A percentile compares a stretch with the other conserved stretches of the same genome.
phyloP scores from a whole-genome alignment of 108 stramenopile genomes.

The Fistulifera pelliculosa region DNA sequence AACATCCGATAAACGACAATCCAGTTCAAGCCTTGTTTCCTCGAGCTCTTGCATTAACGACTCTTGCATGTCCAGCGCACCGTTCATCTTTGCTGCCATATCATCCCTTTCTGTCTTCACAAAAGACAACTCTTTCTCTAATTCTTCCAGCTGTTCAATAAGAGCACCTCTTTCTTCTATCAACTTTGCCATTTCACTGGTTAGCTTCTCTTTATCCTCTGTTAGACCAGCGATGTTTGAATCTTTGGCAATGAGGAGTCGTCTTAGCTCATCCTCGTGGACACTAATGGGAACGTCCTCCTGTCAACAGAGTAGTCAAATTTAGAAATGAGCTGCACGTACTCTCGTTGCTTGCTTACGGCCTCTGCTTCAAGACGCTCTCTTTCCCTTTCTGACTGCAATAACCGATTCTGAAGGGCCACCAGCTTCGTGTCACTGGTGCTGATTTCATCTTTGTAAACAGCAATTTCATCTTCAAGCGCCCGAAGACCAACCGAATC shows the following conservation, averaged over 20 bases:
- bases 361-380: background rate
- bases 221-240: too few relatives aligned
- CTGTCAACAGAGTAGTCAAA: too few relatives aligned
- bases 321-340: too few relatives aligned
- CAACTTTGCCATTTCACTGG: background rate
- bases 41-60: background rate
- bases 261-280: too few relatives aligned
- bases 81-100: background rate
- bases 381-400: background rate
- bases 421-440: too few relatives aligned
- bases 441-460: background rate
- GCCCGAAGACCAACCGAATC: background rate
- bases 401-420: background rate
- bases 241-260: too few relatives aligned
- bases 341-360: background rate
- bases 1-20: constrained; percentile 1
- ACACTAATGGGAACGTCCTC: too few relatives aligned
- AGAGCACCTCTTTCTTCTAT: background rate
- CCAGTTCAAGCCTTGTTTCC: background rate
- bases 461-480: background rate
- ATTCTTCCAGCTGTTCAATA: background rate
- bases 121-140: background rate
- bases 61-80: background rate
- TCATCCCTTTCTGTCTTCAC: constrained; percentile 5
- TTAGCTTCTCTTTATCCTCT: background rate